Evolutionary conservation across 1,139 yeast species (phyloP), one percentile per base, ranked within the genome.

Genomic region (Blastobotrys capitulatus): DNA sequence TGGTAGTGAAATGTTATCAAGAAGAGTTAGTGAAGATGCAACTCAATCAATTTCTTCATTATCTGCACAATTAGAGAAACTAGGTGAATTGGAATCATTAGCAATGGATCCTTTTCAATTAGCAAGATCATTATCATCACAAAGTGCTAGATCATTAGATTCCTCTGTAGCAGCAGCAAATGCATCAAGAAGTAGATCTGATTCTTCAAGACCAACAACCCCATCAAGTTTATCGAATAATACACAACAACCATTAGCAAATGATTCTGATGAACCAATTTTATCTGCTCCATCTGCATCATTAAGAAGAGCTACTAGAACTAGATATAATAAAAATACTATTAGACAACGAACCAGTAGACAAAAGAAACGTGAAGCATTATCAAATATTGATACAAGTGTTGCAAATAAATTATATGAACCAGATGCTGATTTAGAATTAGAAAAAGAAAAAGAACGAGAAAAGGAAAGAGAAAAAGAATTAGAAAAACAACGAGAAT

Each of bases 1-100:
- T 50, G 75, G 71, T 13, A 65, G 72, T 12, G 74, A 69, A 16
- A 60, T 67, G 9, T 57, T 70, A 45, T 56, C 54, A 49, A 50
- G 62, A 50, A 55, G 38, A 54, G 48, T 49, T 40, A 42, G 39
- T 12, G 36, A 32, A 19, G 52, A 44, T 35, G 42, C 47, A n/a
- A 42, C 58, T 6, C 44, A 49, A 36, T 38, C 63, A 18, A 58
- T 62, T 26, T 52, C 57, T 22, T 53, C 60, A 9, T 48, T 62
- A 19, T 60, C 64, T 1, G 60, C 60, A 13, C 65, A 61, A 46
- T 54, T 69, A 40, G 52, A 59, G 42, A 55, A 65, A 2, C 56
- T 66, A 7, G 66, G 67, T 9, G 69, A 65, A 47, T 52, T 64
- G 32, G 69, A 66, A 45, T 59, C 64, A 32, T 54, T 65, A 49